A percentile compares a stretch with the other conserved stretches of the same genome.
Evolutionary conservation across 257 asterid genomes (phyloP).

Genomic region (Cinchona pubescens): DNA sequence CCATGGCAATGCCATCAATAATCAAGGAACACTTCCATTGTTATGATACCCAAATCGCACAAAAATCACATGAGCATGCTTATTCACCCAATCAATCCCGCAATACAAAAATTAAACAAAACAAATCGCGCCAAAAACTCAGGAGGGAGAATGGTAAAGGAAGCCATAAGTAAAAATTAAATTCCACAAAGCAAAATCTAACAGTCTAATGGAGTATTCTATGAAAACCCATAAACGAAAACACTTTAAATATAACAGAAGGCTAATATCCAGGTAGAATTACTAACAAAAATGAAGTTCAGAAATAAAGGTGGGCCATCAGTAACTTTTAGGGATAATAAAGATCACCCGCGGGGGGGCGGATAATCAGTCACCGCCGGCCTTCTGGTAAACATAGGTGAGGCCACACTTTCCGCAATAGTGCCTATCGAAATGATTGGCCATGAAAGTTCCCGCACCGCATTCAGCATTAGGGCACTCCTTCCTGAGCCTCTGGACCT

Average conservation of each 20-base stretch:
- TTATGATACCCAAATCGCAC: not conserved
- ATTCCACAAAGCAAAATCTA: not conserved
- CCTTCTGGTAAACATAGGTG: conserved; percentile 46
- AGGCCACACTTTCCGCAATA: conserved; percentile 42
- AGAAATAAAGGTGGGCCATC: not conserved
- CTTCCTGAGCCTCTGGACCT: conserved; percentile 38
- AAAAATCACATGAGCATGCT: not conserved
- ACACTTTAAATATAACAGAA: not conserved
- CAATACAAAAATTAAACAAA: not conserved
- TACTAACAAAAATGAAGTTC: not conserved
- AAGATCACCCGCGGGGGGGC: not conserved
- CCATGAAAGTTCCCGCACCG: conserved; percentile 44
- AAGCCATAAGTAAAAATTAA: not conserved
- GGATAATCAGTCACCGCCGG: conserved; percentile 27
- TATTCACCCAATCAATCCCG: not conserved
- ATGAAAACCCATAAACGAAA: not conserved
- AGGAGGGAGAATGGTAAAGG: not conserved
- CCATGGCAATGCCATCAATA: not conserved
- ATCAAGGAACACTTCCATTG: not conserved
- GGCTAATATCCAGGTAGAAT: not conserved
- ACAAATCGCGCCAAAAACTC: not conserved
- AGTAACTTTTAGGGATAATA: not conserved
- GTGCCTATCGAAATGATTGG: conserved; percentile 42
- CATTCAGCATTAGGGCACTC: conserved; percentile 44
- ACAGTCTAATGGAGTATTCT: not conserved